phyloP scores from a whole-genome alignment of 2,329 filamentous ascomycete genomes.

The Penicillium polonicum region DNA sequence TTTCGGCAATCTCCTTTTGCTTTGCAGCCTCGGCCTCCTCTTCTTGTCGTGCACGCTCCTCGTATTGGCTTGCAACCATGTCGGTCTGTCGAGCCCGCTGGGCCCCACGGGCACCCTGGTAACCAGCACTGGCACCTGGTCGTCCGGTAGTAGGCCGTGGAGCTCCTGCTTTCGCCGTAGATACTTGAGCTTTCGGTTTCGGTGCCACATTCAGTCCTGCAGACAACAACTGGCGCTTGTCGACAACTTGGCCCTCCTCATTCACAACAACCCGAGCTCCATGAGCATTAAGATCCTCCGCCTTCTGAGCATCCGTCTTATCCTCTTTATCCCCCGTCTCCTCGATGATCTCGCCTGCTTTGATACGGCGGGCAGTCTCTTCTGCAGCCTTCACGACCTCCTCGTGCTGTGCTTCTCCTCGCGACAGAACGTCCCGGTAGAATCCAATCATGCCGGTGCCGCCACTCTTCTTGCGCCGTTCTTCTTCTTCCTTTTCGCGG shows the following conservation, averaged over 20 bases:
- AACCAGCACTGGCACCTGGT: constrained; percentile 27
- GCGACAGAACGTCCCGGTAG: constrained; percentile 59
- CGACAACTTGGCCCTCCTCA: constrained; percentile 64
- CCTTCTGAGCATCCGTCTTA: constrained; percentile 54
- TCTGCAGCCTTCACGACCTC: constrained; percentile 57
- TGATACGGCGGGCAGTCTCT: constrained; percentile 38
- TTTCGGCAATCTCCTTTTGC: constrained; percentile 53
- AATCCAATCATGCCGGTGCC: constrained; percentile 59
- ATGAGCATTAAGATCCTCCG: constrained; percentile 53
- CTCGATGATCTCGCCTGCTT: constrained; percentile 33
- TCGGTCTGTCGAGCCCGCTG: constrained; percentile 58
- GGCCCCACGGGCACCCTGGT: constrained; percentile 41
- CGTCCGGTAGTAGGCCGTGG: constrained; percentile 18
- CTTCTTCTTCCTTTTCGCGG: constrained; percentile 55
- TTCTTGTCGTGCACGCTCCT: constrained; percentile 54
- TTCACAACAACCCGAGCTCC: constrained; percentile 58
- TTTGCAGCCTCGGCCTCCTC: constrained; percentile 59
- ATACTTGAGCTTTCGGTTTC: constrained; percentile 48
- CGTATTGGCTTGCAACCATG: constrained; percentile 61
- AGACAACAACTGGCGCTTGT: constrained; percentile 61
- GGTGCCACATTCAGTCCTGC: constrained; percentile 62
- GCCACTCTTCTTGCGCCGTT: constrained; percentile 46
- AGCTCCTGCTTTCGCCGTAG: constrained; percentile 17
- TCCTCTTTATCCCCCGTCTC: constrained; percentile 32
- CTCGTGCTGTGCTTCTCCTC: constrained; percentile 57